Evolutionary conservation across 495 filamentous ascomycete species (phyloP), one percentile per base, ranked within the genome.

Genomic region (Aspergillus hancockii): DNA sequence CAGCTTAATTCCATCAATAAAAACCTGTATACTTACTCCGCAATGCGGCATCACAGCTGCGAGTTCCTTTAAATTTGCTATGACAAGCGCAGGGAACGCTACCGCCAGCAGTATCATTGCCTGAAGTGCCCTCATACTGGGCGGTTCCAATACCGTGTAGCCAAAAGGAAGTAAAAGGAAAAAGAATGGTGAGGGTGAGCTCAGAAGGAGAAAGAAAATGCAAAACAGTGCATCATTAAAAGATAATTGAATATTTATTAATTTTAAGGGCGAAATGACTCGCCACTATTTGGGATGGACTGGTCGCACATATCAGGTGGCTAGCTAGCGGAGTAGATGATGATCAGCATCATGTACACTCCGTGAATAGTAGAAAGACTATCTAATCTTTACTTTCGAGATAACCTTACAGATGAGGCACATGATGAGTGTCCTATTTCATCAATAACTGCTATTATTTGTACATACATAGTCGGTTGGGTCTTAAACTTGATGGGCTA

Each of bases 41-140:
- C 59, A 61, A 23, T 40, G 28, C 18, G 59, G 59, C 32, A 61
- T 14, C n/a, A 19, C 34, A 14, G 53, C 53, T 21, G 46, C 59
- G 28, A 61, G 23, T 25, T 57, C 46, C 28, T 55, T 22, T 7
- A 61, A 21, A 16, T 49, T 50, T 18, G 57, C 32, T 9, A 9
- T 19, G 41, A 45, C n/a, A 21, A 45, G 41, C 41, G 18, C 41
- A 19, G 41, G 14, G 9, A 45, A 21, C n/a, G 14, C 18, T 45
- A 45, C 16, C 14, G 41, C 41, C 18, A 21, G n/a, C 43, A 56
- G 54, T 47, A 49, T 21, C 18, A 47, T 34, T 34, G 21, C 30
- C 36, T 38, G 25, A 23, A 25, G 52, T 18, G 22, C 5, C 52
- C 4, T 55, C 12, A 22, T 7, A 2, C 8, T 36, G 34, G 34